A percentile compares a stretch with the other conserved stretches of the same genome.
These are phyloP conservation scores for Plectosphaerella sp. DNA, from an alignment of 2,329 filamentous ascomycete species.

Conservation along the genomic window DNA sequence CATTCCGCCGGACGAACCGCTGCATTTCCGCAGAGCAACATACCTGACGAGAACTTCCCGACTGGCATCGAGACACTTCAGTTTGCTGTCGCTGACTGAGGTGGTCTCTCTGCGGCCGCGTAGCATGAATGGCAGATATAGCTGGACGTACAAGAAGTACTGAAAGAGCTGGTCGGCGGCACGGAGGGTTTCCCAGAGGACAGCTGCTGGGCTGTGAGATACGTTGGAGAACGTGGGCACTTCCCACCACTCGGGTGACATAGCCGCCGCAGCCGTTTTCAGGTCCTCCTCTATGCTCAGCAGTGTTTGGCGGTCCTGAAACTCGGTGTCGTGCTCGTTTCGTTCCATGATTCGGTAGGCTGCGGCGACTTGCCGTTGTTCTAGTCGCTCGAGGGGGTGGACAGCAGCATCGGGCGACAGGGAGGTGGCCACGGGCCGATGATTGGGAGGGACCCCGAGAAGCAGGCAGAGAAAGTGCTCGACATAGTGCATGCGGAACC, in stretches of 20 bases:
- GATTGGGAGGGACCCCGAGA: constrained; percentile 31
- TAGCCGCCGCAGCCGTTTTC: constrained; percentile 19
- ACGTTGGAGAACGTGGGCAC: constrained; percentile 18
- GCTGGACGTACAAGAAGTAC: constrained; percentile 30
- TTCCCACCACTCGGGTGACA: constrained; percentile 31
- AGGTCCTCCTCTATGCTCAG: constrained; percentile 27
- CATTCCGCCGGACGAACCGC: constrained; percentile 10
- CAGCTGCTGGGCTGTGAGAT: constrained; percentile 8
- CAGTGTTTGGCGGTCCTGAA: constrained; percentile 15
- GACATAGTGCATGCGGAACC: constrained; percentile 30
- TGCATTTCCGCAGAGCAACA: constrained; percentile 25
- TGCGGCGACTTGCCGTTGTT: constrained; percentile 23
- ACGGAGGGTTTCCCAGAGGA: constrained; percentile 23
- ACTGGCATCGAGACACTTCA: constrained; percentile 29
- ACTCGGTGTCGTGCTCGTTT: constrained; percentile 19
- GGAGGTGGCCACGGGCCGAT: constrained; percentile 9
- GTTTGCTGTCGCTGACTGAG: constrained; percentile 21
- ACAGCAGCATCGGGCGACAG: constrained; percentile 15
- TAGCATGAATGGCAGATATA: constrained; percentile 35
- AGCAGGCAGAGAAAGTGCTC: constrained; percentile 34
- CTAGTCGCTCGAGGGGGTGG: constrained; percentile 22
- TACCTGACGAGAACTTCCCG: constrained; percentile 33
- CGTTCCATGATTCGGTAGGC: constrained; percentile 31
- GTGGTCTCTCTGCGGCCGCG: constrained; percentile 15
- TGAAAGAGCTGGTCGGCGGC: constrained; percentile 28